A percentile compares a stretch with the other conserved stretches of the same genome.
Conservation (phyloP, 1,139 yeast species). For the Blastobotrys petasosporus region DNA sequence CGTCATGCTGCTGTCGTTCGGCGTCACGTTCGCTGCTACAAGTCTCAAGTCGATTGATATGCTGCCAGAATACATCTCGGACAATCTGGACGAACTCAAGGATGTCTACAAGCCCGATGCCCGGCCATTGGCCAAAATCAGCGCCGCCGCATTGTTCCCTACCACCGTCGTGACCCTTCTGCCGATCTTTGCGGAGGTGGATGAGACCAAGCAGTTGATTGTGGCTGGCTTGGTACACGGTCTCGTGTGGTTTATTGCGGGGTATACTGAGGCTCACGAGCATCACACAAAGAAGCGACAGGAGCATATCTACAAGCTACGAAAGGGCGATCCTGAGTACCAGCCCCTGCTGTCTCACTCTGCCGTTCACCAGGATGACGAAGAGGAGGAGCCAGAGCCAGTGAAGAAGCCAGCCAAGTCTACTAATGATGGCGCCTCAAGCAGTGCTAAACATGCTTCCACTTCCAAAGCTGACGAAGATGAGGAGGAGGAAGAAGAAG, state of each 20-base stretch:
- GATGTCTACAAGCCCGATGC: neutral
- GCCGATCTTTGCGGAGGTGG: neutral
- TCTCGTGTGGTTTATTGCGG: neutral
- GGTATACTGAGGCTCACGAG: neutral
- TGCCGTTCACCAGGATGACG: too few relatives aligned
- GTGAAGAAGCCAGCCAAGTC: too few relatives aligned
- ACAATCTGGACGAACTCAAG: neutral
- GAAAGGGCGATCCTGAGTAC: too few relatives aligned
- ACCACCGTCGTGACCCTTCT: constrained; percentile 1
- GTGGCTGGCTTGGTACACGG: constrained; percentile 1
- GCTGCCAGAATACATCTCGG: neutral
- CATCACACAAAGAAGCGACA: neutral
- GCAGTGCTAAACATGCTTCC: too few relatives aligned
- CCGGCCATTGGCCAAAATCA: constrained; percentile 1
- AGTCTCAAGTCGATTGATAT: constrained; percentile 3
- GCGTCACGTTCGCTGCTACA: neutral
- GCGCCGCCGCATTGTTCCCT: constrained; percentile 1
- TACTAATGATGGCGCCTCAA: too few relatives aligned
- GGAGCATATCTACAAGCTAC: neutral
- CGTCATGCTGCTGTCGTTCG: too few relatives aligned
- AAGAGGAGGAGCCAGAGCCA: too few relatives aligned
- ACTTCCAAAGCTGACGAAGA: too few relatives aligned
- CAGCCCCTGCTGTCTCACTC: too few relatives aligned
- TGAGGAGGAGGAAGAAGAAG: too few relatives aligned
- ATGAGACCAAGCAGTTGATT: neutral